These are phyloP conservation scores for Domatiomyces globalis DNA, from an alignment of 2,329 filamentous ascomycete species.

Conservation along the genomic window DNA sequence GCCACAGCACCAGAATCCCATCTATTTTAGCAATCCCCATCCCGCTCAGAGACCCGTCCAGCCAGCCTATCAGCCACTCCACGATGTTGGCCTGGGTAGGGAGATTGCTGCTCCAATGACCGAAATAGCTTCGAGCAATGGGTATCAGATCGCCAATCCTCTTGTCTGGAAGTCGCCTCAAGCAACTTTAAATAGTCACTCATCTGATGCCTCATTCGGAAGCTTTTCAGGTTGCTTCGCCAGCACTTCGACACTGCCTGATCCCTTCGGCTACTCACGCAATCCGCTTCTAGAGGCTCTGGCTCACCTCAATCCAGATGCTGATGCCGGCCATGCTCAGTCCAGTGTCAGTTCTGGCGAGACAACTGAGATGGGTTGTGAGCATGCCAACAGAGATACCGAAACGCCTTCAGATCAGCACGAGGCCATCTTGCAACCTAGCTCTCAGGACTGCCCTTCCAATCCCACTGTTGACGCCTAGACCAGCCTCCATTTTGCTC, in stretches of 20 bases:
- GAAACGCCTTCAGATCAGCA: background rate
- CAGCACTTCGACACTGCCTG: slow-evolving; percentile 3
- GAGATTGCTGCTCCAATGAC: slow-evolving; percentile 9
- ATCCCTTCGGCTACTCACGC: slow-evolving; percentile 11
- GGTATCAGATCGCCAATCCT: background rate
- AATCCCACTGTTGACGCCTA: background rate
- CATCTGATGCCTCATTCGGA: slow-evolving; percentile 10
- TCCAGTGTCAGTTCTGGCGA: background rate
- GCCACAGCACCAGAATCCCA: slow-evolving; percentile 11
- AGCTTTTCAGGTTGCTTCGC: slow-evolving; percentile 10
- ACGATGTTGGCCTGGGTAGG: slow-evolving; percentile 7
- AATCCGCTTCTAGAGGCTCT: slow-evolving; percentile 12
- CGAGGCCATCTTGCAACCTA: background rate
- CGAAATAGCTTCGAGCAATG: background rate
- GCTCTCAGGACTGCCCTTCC: background rate
- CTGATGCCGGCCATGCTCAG: background rate
- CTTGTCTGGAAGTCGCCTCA: background rate
- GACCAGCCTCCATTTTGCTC: background rate
- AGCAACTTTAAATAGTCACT: background rate
- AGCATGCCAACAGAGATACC: background rate
- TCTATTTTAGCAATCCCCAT: slow-evolving; percentile 8
- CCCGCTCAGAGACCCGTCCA: slow-evolving; percentile 5
- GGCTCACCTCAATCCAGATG: slow-evolving; percentile 2
- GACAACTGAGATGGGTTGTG: background rate
- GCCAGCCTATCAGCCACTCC: slow-evolving; percentile 5